Percentiles rank a stretch among this genome's conserved stretches.
Evolutionary conservation across 805 yeast genomes (phyloP).

Genomic region (Helenozyma rhizophorensis): DNA sequence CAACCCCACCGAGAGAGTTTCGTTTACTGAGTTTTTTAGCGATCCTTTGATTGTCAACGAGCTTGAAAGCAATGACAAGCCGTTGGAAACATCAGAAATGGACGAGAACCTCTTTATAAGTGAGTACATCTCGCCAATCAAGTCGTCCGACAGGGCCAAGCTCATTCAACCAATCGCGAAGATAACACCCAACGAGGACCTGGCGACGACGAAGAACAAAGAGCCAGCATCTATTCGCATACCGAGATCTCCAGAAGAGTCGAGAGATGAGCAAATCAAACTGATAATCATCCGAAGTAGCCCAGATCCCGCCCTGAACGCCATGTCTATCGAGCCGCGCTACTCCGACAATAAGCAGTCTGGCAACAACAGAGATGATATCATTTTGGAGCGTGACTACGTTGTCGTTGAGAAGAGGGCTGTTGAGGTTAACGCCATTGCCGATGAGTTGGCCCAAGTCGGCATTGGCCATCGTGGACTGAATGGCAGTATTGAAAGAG

Average conservation of each 20-base stretch:
- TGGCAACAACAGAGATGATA: constrained; percentile 33
- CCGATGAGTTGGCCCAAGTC: constrained; percentile 79
- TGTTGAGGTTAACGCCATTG: constrained; percentile 92
- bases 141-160: constrained; percentile 20
- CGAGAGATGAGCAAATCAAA: constrained; percentile 44
- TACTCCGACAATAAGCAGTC: constrained; percentile 8
- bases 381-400: constrained; percentile 72
- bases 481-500: constrained; percentile 20
- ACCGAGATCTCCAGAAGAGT: constrained; percentile 2
- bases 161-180: constrained; percentile 15
- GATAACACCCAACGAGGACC: constrained; percentile 21
- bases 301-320: constrained; percentile 36
- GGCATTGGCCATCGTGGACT: constrained; percentile 42
- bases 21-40: constrained; percentile 81
- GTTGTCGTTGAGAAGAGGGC: constrained; percentile 93
- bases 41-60: constrained; percentile 62
- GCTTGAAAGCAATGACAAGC: constrained; percentile 48
- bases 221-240: too few relatives aligned
- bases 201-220: constrained; percentile 17
- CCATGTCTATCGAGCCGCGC: constrained; percentile 21
- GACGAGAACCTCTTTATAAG: constrained; percentile 82
- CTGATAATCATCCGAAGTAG: constrained; percentile 39
- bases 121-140: constrained; percentile 60
- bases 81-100: constrained; percentile 61
- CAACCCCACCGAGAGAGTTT: constrained; percentile 83